Evolutionary conservation across 1,139 yeast species (phyloP), one percentile per base, ranked within the genome.

Genomic region (Geotrichum aggregatum): DNA sequence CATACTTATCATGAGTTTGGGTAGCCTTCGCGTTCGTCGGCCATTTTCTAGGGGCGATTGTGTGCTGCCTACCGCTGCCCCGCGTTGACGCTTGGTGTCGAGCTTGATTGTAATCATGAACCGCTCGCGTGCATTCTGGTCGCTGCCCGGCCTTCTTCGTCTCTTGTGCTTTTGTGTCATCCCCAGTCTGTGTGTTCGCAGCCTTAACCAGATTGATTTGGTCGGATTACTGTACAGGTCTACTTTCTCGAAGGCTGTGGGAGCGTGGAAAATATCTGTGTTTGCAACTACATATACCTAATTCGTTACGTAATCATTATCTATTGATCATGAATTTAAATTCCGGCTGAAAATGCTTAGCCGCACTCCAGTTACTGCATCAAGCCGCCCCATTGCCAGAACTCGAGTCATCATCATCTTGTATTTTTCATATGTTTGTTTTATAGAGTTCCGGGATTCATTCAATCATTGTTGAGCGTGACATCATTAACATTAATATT

Each of bases 401-500:
- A 5, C 28, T 24, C 21, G 4, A 36, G 21, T 14, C 21, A 24
- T 24, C 19, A 34, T 16, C 14, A 34, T n/a, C 38, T n/a, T 24
- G 7, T 5, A 5, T 5, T 24, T 24, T 24, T 24, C 28, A 24
- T 24, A n/a, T n/a, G 11, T 34, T 16, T n/a, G 16, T 3, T 36
- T 18, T 46, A 38, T 18, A 24, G 30, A 38, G 30, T 19, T 46
- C 39, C 44, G 44, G 44, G 40, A 35, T 47, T 47, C 50, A 47
- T 49, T 51, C 52, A 54, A 50, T 54, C 56, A 49, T 54, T 44
- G 45, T 45, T 50, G 52, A 45, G 56, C 56, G 52, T 54, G 34
- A 46, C 54, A 47, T 54, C 56, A 52, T 54, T 54, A 51, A 48
- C 49, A 50, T 47, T 54, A 54, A 28, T 45, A 54, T 45, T 54